phyloP scores from a whole-genome alignment of 1,139 yeast genomes.

The Kodamaea anthophila region DNA sequence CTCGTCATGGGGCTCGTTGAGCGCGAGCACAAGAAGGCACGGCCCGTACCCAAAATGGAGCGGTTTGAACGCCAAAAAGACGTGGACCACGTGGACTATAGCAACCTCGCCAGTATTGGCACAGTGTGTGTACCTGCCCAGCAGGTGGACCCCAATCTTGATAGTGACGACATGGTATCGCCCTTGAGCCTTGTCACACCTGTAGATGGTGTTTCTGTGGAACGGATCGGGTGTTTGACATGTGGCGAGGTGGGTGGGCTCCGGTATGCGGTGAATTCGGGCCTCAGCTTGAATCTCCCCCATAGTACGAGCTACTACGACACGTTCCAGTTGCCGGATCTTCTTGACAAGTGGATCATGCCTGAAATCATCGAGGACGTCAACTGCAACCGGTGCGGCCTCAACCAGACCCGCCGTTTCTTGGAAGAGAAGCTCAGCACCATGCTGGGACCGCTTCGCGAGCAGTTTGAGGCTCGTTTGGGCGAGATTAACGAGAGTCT shows the following conservation, averaged over 20 bases:
- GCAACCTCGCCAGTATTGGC: constrained; percentile 51
- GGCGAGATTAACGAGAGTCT: constrained; percentile 54
- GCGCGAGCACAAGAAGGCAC: constrained; percentile 42
- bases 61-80: constrained; percentile 10
- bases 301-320: constrained; percentile 28
- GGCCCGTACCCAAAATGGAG: constrained; percentile 9
- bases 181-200: constrained; percentile 70
- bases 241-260: constrained; percentile 96
- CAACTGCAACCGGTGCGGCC: constrained; percentile 87
- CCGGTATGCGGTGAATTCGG: constrained; percentile 73
- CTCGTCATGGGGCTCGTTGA: constrained; percentile 69
- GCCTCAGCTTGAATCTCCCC: constrained; percentile 68
- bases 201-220: constrained; percentile 82
- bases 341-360: constrained; percentile 65
- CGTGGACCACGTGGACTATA: constrained; percentile 38
- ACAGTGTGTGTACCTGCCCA: constrained; percentile 63
- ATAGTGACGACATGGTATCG: constrained; percentile 23
- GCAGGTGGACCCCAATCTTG: constrained; percentile 64
- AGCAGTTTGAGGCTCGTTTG: constrained; percentile 47
- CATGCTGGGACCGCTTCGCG: constrained; percentile 29
- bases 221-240: constrained; percentile 77
- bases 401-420: constrained; percentile 53
- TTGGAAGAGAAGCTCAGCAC: constrained; percentile 33
- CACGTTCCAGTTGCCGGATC: constrained; percentile 44
- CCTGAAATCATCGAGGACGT: constrained; percentile 89